These are phyloP conservation scores for Cucumis cinereus DNA, from an alignment of 306 rosid species.

Conservation along the genomic window DNA sequence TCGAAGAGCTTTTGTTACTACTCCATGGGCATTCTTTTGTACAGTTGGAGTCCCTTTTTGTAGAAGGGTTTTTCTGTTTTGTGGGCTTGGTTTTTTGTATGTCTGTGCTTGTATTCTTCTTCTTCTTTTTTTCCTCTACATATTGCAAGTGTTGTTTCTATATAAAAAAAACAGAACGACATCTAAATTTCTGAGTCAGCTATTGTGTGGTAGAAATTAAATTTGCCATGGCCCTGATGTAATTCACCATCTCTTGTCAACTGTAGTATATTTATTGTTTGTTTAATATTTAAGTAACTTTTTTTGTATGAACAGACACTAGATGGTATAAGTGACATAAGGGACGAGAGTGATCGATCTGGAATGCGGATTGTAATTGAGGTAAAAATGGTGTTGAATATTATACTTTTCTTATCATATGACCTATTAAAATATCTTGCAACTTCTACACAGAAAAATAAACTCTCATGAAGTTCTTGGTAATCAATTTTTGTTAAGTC, in stretches of 20 bases:
- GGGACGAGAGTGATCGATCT: conserved; percentile 94
- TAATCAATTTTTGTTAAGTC: not conserved
- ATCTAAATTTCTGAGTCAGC: not conserved
- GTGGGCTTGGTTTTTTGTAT: too few relatives aligned
- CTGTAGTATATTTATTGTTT: not conserved
- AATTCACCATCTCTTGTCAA: not conserved
- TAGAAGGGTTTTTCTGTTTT: too few relatives aligned
- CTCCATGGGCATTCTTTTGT: too few relatives aligned
- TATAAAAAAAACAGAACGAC: not conserved
- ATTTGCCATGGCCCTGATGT: not conserved
- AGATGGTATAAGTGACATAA: conserved; percentile 86
- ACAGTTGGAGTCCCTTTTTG: too few relatives aligned
- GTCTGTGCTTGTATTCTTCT: too few relatives aligned
- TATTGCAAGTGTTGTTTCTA: too few relatives aligned
- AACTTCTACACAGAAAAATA: not conserved
- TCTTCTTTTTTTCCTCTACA: too few relatives aligned
- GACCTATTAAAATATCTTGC: not conserved
- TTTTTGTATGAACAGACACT: conserved; percentile 37
- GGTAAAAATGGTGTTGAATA: conserved; percentile 25
- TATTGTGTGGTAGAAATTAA: not conserved
- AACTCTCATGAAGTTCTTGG: not conserved
- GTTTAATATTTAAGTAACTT: conserved; percentile 2
- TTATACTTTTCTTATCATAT: not conserved
- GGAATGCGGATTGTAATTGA: conserved; percentile 96
- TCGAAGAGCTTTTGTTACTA: too few relatives aligned